Evolutionary conservation across 1,139 yeast species (phyloP), one percentile per base, ranked within the genome.

Genomic region (Candida glucosophila): DNA sequence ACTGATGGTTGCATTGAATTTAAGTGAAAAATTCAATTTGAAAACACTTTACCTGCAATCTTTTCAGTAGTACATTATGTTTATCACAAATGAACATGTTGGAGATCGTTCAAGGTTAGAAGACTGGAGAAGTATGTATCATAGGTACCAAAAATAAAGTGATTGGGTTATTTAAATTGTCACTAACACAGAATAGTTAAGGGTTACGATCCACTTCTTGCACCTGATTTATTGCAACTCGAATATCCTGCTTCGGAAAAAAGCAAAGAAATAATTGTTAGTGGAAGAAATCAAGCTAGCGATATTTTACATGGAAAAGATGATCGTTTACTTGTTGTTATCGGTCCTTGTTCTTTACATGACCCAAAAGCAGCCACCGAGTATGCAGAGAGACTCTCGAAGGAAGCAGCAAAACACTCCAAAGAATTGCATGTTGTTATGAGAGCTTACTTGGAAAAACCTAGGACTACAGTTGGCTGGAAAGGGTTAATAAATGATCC

Each of bases 381-480:
- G 35, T 90, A 90, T 60, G 83, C 90, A 41, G 63, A 65, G 21
- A 67, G 73, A 41, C 68, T 90, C 38, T 58, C 71, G 29, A 60
- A 63, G 28, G 57, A 81, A 22, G 58, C 81, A 20, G 73, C 77
- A 25, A 68, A 75, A 44, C 63, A 80, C 40, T 67, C 78, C 40
- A 74, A 72, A 25, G 96, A 88, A 43, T 69, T 90, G 30, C 73
- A 75, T 37, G 77, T 90, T 34, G 81, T 90, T 34, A 90, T 90
- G 98, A 77, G 98, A 63, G 97, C 97, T 3, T 90, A 90, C 64
- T 69, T 90, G 47, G 98, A 90, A 58, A 90, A 90, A 59, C 98
- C 98, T 38, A 77, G 98, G 62, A 90, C 98, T 28, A 90, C 97
- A 14, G 97, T 90, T 28, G 98, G 98, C 34, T 90, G 98, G 98